Evolutionary conservation across 2,329 filamentous ascomycete species (phyloP), one percentile per base, ranked within the genome.

Genomic region (Alternaria conjuncta): DNA sequence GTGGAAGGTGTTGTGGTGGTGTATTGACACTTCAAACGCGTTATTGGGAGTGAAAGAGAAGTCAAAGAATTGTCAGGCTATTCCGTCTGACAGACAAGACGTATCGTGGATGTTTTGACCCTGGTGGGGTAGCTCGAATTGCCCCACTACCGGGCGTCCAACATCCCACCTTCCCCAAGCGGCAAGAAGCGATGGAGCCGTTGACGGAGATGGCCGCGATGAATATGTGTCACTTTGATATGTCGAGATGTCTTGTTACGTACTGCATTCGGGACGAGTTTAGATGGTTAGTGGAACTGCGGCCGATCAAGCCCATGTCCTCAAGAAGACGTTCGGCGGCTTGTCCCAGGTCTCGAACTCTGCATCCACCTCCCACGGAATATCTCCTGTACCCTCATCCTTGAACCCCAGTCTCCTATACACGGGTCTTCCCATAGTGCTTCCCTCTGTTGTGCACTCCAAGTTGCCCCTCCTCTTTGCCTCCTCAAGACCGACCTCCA

Each of bases 391-490:
- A 11, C 73, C 72, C 28, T 77, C 75, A n/a, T 74, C 67, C 56
- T 73, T 71, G 58, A 80, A 79, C 0, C 78, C 78, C 13, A 79
- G 47, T 58, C 66, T 74, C 46, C 63, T 66, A 43, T 80, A 80
- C 1, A 78, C 74, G 10, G 54, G 66, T 65, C 76, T 68, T 23
- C 78, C 78, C 78, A 79, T 80, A 26, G 68, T 70, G 54, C 71
- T 75, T 9, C 75, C 78, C 60, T 80, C 78, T 3, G 78, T 80
- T 6, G 78, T 79, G 44, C 74, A 76, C 58, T 80, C 78, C 47
- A 80, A 41, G 12, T 72, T 63, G 8, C 77, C 77, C 56, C 78
- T 70, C 25, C 62, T 70, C 66, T 76, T 75, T 8, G 78, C 78
- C 53, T 80, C 78, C 6, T 73, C 73, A 26, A 80, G 65, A 0